These are phyloP conservation scores for Colletotrichum theobromicola DNA, from an alignment of 2,329 filamentous ascomycete species.

Conservation along the genomic window DNA sequence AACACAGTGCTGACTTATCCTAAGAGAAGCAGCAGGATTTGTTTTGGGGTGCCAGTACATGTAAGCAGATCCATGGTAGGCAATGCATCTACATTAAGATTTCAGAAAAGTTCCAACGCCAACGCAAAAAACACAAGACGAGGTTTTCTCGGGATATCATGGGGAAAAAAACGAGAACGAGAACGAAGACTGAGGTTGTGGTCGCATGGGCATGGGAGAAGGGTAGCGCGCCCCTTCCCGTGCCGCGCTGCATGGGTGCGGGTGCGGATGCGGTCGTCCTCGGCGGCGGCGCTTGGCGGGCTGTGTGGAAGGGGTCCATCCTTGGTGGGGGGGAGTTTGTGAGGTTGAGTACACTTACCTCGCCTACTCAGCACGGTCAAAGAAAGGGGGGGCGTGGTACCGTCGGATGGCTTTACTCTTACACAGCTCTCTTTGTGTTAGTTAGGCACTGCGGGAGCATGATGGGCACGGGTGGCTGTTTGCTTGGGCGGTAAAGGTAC, in stretches of 20 bases:
- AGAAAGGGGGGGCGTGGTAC: too few relatives aligned
- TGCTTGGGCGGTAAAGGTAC: neutral
- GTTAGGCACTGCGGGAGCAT: neutral
- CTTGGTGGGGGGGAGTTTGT: neutral
- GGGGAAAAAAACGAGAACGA: too few relatives aligned
- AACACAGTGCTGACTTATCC: neutral
- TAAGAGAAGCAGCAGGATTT: neutral
- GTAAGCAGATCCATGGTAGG: neutral
- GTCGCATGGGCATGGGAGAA: neutral
- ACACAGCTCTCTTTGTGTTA: neutral
- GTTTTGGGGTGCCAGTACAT: neutral
- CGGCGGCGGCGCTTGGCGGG: neutral
- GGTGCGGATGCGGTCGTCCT: neutral
- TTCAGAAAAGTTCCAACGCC: neutral
- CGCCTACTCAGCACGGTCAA: neutral
- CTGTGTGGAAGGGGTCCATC: neutral
- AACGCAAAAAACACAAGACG: neutral
- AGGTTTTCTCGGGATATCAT: too few relatives aligned
- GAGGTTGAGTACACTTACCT: too few relatives aligned
- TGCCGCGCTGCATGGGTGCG: constrained; percentile 2
- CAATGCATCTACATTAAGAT: neutral
- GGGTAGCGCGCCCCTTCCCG: neutral
- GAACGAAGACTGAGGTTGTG: neutral
- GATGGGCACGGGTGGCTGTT: neutral
- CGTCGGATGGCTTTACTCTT: too few relatives aligned